Evolutionary conservation across 305 asterid species (phyloP).

Genomic region (Fraxinus baroniana): DNA sequence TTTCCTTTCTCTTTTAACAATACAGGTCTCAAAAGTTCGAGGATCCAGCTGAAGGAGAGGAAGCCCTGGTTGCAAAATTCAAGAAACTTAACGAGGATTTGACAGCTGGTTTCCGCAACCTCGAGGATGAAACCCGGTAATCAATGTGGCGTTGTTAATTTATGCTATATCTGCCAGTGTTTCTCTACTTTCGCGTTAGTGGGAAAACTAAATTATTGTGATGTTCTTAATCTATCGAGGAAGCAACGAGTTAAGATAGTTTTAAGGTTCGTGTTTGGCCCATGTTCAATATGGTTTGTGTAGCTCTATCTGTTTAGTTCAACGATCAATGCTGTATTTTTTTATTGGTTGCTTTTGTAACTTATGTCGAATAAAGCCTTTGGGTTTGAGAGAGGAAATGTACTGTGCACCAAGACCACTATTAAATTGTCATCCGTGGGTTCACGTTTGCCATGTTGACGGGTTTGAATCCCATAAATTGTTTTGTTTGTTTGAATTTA

Average conservation of each 20-base stretch:
- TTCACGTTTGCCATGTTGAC: background rate
- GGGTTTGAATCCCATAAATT: background rate
- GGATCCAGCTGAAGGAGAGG: constrained; percentile 99
- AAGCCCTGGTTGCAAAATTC: constrained; percentile 60
- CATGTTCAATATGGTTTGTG: constrained; percentile 29
- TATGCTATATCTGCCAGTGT: constrained; percentile 10
- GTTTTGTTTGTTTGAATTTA: background rate
- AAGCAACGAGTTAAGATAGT: constrained; percentile 20
- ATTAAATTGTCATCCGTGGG: background rate
- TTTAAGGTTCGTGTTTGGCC: constrained; percentile 32
- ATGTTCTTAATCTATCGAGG: constrained; percentile 16
- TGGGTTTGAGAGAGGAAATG: background rate
- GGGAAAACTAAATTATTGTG: constrained; percentile 15
- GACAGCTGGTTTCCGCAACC: constrained; percentile 93
- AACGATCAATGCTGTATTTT: background rate
- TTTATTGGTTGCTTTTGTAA: background rate
- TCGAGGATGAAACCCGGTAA: constrained; percentile 91
- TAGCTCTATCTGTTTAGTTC: constrained; percentile 37
- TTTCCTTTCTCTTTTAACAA: background rate
- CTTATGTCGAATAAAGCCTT: background rate
- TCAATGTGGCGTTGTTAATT: background rate
- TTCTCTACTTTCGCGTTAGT: constrained; percentile 8
- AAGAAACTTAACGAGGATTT: constrained; percentile 84
- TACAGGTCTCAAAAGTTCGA: constrained; percentile 94
- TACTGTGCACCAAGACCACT: background rate